A percentile compares a stretch with the other conserved stretches of the same genome.
Evolutionary conservation across 768 basidiomycete species (phyloP).

Genomic region (Lactarius indigo): DNA sequence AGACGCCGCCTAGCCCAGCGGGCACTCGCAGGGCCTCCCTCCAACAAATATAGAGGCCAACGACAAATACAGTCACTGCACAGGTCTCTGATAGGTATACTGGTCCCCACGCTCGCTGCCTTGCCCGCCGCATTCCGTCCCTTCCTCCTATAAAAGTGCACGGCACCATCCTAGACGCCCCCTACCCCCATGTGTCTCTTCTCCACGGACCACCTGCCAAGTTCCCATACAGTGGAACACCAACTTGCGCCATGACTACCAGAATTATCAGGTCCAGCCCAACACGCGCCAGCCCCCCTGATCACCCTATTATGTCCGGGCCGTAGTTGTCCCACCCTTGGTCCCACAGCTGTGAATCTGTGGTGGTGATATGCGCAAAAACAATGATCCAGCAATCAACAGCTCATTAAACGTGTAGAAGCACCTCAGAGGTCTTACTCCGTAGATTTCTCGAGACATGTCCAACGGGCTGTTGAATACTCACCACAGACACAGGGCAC

Average conservation of each 20-base stretch:
- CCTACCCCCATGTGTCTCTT: slow-evolving; percentile 14
- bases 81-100: not conserved
- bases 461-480: not conserved
- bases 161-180: not conserved
- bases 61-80: not conserved
- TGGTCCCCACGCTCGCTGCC: not conserved
- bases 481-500: not conserved
- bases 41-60: not conserved
- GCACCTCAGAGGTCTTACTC: not conserved
- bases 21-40: not conserved
- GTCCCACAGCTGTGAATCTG: not conserved
- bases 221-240: not conserved
- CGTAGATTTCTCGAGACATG: not conserved
- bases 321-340: not conserved
- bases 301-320: not conserved
- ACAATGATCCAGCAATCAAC: not conserved
- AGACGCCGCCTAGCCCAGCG: not conserved
- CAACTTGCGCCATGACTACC: slow-evolving; percentile 7
- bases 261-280: not conserved
- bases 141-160: not conserved
- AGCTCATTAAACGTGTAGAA: not conserved
- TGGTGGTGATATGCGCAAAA: not conserved
- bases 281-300: not conserved
- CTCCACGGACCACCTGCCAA: slow-evolving; percentile 6
- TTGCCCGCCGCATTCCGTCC: not conserved